phyloP scores from a whole-genome alignment of 108 stramenopile genomes.

The Craspedostauros australis region DNA sequence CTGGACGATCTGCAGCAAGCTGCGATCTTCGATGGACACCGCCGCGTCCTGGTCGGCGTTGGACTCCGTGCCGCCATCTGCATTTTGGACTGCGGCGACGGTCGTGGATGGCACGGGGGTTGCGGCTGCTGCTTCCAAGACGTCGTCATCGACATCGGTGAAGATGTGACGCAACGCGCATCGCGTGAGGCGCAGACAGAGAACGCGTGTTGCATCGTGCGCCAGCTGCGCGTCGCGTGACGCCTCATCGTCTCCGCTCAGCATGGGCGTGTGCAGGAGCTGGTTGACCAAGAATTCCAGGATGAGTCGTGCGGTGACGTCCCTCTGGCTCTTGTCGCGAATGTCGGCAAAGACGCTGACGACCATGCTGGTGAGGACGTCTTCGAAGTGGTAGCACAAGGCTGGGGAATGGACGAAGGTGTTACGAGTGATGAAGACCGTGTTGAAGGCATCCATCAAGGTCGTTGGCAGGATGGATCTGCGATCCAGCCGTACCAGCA shows the following conservation, averaged over 20 bases:
- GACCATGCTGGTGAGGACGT: slow-evolving; percentile 61
- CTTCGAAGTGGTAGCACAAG: slow-evolving; percentile 76
- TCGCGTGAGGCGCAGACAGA: slow-evolving; percentile 69
- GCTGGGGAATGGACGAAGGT: slow-evolving; percentile 80
- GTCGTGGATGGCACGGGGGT: no score
- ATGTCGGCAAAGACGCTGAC: slow-evolving; percentile 45
- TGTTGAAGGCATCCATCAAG: slow-evolving; percentile 71
- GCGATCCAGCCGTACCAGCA: slow-evolving; percentile 41
- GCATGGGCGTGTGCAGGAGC: slow-evolving; percentile 50
- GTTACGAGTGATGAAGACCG: slow-evolving; percentile 73
- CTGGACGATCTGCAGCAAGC: slow-evolving; percentile 51
- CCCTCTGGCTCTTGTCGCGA: slow-evolving; percentile 11
- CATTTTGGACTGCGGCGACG: no score
- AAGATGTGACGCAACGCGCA: slow-evolving; percentile 45
- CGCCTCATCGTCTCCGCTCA: slow-evolving; percentile 40
- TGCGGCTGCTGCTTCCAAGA: slow-evolving; percentile 6
- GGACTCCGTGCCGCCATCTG: not conserved
- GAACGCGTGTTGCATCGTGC: slow-evolving; percentile 57
- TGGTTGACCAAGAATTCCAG: slow-evolving; percentile 77
- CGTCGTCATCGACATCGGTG: slow-evolving; percentile 14
- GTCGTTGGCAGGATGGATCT: slow-evolving; percentile 35
- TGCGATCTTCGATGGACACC: slow-evolving; percentile 16
- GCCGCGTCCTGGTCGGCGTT: slow-evolving; percentile 1
- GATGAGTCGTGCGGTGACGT: slow-evolving; percentile 26
- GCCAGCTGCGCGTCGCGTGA: slow-evolving; percentile 44